Evolutionary conservation across 495 filamentous ascomycete species (phyloP), one percentile per base, ranked within the genome.

Genomic region (Durotheca rogersii): DNA sequence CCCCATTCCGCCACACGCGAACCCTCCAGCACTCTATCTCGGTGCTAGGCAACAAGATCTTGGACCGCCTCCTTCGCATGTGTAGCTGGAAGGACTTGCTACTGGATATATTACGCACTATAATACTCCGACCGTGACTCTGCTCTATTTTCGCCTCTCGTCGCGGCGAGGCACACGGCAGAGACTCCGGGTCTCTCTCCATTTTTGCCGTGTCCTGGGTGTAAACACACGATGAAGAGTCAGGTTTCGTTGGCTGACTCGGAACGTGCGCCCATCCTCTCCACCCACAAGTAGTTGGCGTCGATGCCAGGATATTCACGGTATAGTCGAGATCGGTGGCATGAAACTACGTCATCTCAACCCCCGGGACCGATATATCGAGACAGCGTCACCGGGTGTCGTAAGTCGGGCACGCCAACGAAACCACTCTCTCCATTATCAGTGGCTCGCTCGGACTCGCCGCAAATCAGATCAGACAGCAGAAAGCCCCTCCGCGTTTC

Each of bases 221-320:
- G 40, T 15, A 33, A 27, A n/a, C n/a, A n/a, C n/a, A 19, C 10
- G 18, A 6, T 18, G 6, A 37, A 42, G 6, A 32, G 23, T 7
- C 9, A 12, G 14, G 23, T 46, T 15, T 42, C 23, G 47, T 57
- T 56, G 45, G 52, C 34, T 10, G 15, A 33, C 39, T 55, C 51
- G 53, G 41, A 56, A 34, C 42, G 7, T 12, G 44, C 32, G 35
- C 46, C 45, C 19, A 36, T 19, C 19, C 4, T 35, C 23, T 32
- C 53, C 53, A 33, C 53, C 23, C 18, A 12, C 7, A 1, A 25
- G 32, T 37, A 23, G 46, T 25, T 23, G 7, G 18, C 29, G n/a
- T 39, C 44, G n/a, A 10, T 15, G 52, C 16, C 38, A 30, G 46
- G 52, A 25, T 46, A 42, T 34, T 31, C 31, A n/a, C n/a, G 9